Conservation (phyloP, 2,329 filamentous ascomycete species). For the Lithohypha guttulata region DNA sequence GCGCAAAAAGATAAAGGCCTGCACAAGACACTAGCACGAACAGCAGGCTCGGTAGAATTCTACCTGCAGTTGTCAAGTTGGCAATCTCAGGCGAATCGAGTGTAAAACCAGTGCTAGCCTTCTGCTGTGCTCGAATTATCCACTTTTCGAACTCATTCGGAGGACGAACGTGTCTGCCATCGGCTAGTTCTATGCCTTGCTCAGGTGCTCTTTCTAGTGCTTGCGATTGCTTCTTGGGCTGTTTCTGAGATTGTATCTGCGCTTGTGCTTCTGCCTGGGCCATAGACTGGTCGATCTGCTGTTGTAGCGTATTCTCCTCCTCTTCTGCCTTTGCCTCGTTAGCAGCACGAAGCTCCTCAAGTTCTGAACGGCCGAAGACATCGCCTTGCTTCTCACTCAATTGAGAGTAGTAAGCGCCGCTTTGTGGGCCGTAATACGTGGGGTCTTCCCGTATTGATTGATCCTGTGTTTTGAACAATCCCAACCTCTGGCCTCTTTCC, state of each 20-base stretch:
- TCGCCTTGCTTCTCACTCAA: conserved; percentile 31
- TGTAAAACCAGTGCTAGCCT: conserved; percentile 16
- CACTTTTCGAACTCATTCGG: conserved; percentile 22
- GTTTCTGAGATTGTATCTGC: conserved; percentile 25
- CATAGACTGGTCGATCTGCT: conserved; percentile 44
- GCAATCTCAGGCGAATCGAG: conserved; percentile 19
- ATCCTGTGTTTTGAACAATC: conserved; percentile 30
- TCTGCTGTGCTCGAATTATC: conserved; percentile 16
- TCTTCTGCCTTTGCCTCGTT: conserved; percentile 32
- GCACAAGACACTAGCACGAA: conserved; percentile 30
- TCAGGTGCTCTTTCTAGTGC: conserved; percentile 17
- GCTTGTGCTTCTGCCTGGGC: conserved; percentile 28
- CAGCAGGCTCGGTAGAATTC: conserved; percentile 37
- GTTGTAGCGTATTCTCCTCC: conserved; percentile 39
- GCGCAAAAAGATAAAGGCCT: conserved; percentile 34
- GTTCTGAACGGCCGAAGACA: conserved; percentile 33
- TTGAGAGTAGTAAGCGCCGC: conserved; percentile 33
- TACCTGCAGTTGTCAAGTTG: conserved; percentile 23
- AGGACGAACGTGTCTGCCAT: conserved; percentile 13
- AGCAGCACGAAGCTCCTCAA: conserved; percentile 29
- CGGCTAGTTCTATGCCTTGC: conserved; percentile 17
- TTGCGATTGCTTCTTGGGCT: conserved; percentile 22
- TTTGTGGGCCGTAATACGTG: conserved; percentile 24
- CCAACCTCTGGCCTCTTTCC: conserved; percentile 29
- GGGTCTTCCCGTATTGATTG: conserved; percentile 3